These are phyloP conservation scores for Arabis hirsuta DNA, from an alignment of 345 rosid genomes.

Conservation along the genomic window DNA sequence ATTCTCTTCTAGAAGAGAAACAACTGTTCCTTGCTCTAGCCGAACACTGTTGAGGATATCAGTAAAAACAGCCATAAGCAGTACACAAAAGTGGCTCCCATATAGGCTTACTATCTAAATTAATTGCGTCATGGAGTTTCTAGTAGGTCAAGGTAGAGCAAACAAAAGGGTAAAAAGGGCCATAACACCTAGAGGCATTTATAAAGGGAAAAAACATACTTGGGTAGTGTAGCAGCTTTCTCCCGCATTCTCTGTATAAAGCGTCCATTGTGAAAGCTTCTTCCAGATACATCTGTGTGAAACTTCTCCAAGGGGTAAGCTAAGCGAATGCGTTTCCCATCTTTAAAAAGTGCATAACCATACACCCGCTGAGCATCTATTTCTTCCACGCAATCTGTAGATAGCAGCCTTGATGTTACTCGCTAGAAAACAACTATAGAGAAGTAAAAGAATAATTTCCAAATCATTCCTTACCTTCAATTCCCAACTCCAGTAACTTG, in stretches of 20 bases:
- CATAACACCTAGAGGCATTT: background rate
- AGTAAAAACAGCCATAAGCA: conserved; percentile 20
- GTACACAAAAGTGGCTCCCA: conserved; percentile 3
- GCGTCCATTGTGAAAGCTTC: conserved; percentile 59
- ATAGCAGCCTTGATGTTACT: conserved; percentile 4
- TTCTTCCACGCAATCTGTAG: conserved; percentile 60
- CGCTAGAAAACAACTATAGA: conserved; percentile 16
- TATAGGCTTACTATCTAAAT: conserved; percentile 10
- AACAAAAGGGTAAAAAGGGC: conserved; percentile 1
- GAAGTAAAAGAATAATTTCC: background rate
- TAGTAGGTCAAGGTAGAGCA: background rate
- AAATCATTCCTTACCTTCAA: conserved; percentile 52
- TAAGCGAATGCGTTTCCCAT: conserved; percentile 49
- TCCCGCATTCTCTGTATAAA: conserved; percentile 59
- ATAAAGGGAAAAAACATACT: conserved; percentile 30
- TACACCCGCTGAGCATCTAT: conserved; percentile 58
- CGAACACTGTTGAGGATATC: conserved; percentile 50
- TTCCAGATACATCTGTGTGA: conserved; percentile 54
- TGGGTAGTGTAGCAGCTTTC: conserved; percentile 55
- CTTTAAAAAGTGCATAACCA: conserved; percentile 61
- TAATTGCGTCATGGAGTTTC: background rate
- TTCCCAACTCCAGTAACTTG: conserved; percentile 71
- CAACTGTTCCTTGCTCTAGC: conserved; percentile 77
- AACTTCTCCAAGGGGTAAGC: conserved; percentile 60
- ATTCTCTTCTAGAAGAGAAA: conserved; percentile 67